Evolutionary conservation across 1,284 basidiomycete species (phyloP), one percentile per base, ranked within the genome.

Genomic region (Pascua sp.): DNA sequence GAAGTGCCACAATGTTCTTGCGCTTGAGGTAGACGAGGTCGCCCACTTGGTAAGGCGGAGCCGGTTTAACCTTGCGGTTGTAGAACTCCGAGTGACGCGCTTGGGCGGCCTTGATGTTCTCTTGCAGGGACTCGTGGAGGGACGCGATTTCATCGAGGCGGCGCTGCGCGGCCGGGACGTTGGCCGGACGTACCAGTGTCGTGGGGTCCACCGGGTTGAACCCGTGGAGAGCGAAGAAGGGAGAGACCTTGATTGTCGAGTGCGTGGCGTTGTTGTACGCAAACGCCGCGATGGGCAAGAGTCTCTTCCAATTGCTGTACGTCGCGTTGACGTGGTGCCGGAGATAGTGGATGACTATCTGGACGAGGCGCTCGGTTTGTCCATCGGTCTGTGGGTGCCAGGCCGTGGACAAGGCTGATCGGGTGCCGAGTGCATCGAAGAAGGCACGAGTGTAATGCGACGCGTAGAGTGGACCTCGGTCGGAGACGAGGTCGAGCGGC

Each of bases 251-350:
- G 11, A 74, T 80, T 2, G 75, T 72, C 1, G 61, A 42, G 39
- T 67, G 38, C 64, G 53, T 50, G 70, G 79, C 16, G 68, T 81
- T 81, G 61, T 82, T 82, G 66, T 79, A 81, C 0, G 70, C 65
- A 53, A 83, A 82, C 63, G 11, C 47, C 2, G 32, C 32, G 4
- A 39, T 10, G 4, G 24, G 38, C 17, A 46, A 32, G 12, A 40
- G 13, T 0, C 5, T 0, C 37, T n/a, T 5, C 82, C 82, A 84
- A 9, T 81, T 76, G 18, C 67, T 65, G 52, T 83, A 80, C 15
- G 78, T 67, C 24, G 72, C 64, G 32, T 77, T 71, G 3, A 42
- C 36, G 52, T 57, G 73, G 37, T 64, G 50, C 9, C 63, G 59
- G 12, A 73, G 56, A 42, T 67, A 67, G 17, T 63, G 53, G 12